Percentiles rank a stretch among this genome's conserved stretches.
phyloP scores from a whole-genome alignment of 2,329 filamentous ascomycete genomes.

The Microascus cirrosus region DNA sequence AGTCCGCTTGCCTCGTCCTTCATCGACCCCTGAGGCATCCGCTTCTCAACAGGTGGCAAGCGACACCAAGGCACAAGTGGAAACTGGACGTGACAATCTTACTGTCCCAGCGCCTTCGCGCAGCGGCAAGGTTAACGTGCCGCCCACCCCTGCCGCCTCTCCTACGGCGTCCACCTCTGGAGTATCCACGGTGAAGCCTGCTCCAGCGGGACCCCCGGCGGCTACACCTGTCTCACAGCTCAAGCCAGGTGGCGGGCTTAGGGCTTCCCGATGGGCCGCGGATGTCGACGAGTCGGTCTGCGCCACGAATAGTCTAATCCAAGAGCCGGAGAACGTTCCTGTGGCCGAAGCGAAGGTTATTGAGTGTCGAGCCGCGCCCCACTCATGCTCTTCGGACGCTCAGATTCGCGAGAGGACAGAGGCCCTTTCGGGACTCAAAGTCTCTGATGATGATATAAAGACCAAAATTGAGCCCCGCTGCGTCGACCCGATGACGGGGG shows the following conservation, averaged over 20 bases:
- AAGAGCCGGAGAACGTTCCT: not conserved
- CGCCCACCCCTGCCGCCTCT: not conserved
- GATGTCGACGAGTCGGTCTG: not conserved
- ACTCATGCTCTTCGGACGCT: not conserved
- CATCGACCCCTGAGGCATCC: not conserved
- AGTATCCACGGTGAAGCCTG: not conserved
- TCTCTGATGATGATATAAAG: not conserved
- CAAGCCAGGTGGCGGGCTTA: not conserved
- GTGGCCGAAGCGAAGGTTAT: not conserved
- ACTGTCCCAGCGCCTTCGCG: not conserved
- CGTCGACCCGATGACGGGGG: not conserved
- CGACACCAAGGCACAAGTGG: not conserved
- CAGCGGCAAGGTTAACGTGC: not conserved
- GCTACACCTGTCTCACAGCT: not conserved
- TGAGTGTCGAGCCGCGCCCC: not conserved
- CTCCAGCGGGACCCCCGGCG: not conserved
- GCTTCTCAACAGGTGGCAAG: not conserved
- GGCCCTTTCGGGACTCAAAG: not conserved
- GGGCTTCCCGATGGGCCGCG: not conserved
- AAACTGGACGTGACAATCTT: not conserved
- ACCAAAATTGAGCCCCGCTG: not conserved
- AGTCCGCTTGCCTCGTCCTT: not conserved
- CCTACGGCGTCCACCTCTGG: not conserved
- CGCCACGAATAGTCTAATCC: not conserved
- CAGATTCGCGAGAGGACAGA: not conserved